A percentile compares a stretch with the other conserved stretches of the same genome.
These are phyloP conservation scores for Parathielavia appendiculata DNA, from an alignment of 495 filamentous ascomycete genomes.

Conservation along the genomic window DNA sequence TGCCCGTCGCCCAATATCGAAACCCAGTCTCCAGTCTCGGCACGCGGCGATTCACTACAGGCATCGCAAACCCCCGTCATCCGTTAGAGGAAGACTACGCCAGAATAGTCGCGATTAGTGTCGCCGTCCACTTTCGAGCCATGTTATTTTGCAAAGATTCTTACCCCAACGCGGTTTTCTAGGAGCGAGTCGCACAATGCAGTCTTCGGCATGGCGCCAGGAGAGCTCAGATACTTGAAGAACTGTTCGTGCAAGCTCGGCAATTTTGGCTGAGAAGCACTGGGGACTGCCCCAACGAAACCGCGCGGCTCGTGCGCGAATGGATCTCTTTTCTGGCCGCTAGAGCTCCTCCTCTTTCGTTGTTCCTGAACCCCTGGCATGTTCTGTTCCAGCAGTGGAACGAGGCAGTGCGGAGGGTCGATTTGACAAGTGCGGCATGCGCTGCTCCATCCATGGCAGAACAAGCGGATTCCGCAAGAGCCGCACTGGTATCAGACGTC, in stretches of 20 bases:
- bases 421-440: no score
- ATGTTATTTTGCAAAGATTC: conserved; percentile 5
- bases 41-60: background rate
- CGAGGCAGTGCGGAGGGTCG: no score
- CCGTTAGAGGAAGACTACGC: background rate
- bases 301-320: conserved; percentile 6
- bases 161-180: background rate
- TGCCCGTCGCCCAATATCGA: background rate
- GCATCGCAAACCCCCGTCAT: background rate
- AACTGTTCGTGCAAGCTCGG: background rate
- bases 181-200: background rate
- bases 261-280: background rate
- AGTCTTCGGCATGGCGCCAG: background rate
- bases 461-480: no score
- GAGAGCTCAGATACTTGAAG: background rate
- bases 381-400: no score
- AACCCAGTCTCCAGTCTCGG: background rate
- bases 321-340: conserved; percentile 6
- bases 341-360: background rate
- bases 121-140: conserved; percentile 11
- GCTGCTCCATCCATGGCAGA: no score
- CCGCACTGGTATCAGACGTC: no score
- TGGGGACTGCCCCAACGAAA: background rate
- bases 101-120: background rate
- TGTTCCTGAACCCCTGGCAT: no score